A percentile compares a stretch with the other conserved stretches of the same genome.
Evolutionary conservation across 768 basidiomycete species (phyloP).

Genomic region (Tricholoma saponaceum): DNA sequence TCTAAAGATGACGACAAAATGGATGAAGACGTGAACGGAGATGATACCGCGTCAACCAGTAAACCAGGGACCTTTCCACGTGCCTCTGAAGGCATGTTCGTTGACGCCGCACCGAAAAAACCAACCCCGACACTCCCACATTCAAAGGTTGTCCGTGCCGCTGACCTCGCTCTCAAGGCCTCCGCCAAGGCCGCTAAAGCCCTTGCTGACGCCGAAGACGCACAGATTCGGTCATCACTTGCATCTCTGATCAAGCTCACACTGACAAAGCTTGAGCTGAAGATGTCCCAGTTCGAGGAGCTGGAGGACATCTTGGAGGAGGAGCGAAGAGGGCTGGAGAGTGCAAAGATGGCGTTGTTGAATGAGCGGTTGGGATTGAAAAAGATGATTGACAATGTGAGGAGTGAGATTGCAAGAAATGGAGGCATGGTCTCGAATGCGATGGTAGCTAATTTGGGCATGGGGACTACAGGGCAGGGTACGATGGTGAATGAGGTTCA

Average conservation of each 20-base stretch:
- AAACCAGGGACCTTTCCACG: slow-evolving; percentile 20
- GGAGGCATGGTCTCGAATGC: slow-evolving; percentile 27
- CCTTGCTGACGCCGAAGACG: slow-evolving; percentile 81
- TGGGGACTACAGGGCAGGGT: slow-evolving; percentile 63
- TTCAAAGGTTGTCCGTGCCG: slow-evolving; percentile 77
- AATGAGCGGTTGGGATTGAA: slow-evolving; percentile 73
- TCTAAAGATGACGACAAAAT: slow-evolving; percentile 35
- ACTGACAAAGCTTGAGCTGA: slow-evolving; percentile 86
- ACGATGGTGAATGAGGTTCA: slow-evolving; percentile 51
- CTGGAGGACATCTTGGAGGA: slow-evolving; percentile 90
- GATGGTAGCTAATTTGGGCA: slow-evolving; percentile 28
- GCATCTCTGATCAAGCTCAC: slow-evolving; percentile 83
- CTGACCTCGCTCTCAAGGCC: slow-evolving; percentile 81
- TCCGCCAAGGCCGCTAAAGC: slow-evolving; percentile 81
- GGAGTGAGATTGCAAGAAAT: slow-evolving; percentile 59
- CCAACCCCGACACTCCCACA: slow-evolving; percentile 49
- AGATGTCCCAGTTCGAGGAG: slow-evolving; percentile 93
- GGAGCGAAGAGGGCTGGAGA: slow-evolving; percentile 83
- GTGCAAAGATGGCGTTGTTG: slow-evolving; percentile 72
- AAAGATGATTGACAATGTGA: slow-evolving; percentile 66
- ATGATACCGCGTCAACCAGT: slow-evolving; percentile 20
- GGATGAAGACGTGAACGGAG: slow-evolving; percentile 34
- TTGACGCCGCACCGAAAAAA: slow-evolving; percentile 21
- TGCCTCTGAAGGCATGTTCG: slow-evolving; percentile 33
- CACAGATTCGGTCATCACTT: slow-evolving; percentile 72